These are phyloP conservation scores for Coffea eugenioides DNA, from an alignment of 257 asterid genomes.

Conservation along the genomic window DNA sequence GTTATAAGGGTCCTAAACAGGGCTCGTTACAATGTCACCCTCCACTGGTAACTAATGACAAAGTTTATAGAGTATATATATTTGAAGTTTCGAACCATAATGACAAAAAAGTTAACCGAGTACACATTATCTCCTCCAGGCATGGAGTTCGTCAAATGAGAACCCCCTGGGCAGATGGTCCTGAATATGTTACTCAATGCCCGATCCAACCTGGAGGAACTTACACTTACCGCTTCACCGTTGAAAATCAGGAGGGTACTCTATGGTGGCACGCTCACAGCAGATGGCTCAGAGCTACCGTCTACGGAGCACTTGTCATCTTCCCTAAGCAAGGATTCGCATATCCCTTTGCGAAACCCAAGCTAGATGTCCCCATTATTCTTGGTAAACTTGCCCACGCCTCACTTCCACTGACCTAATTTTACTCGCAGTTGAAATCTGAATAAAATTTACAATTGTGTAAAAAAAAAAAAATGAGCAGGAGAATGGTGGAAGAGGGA, in stretches of 20 bases:
- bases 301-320: slow-evolving; percentile 62
- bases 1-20: slow-evolving; percentile 53
- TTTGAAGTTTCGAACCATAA: no score
- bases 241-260: slow-evolving; percentile 68
- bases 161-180: slow-evolving; percentile 84
- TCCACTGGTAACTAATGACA: slow-evolving; percentile 51
- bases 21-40: slow-evolving; percentile 48
- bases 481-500: slow-evolving; percentile 89
- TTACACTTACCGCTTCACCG: slow-evolving; percentile 57
- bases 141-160: slow-evolving; percentile 70
- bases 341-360: slow-evolving; percentile 49
- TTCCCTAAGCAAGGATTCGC: slow-evolving; percentile 48
- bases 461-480: slow-evolving; percentile 14
- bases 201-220: slow-evolving; percentile 61
- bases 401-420: no score
- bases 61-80: no score
- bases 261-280: slow-evolving; percentile 90
- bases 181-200: slow-evolving; percentile 67
- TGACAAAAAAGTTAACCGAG: neutral
- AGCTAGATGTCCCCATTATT: slow-evolving; percentile 48
- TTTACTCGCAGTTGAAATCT: no score
- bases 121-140: slow-evolving; percentile 25
- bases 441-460: neutral
- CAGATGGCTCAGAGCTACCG: slow-evolving; percentile 68
- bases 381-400: slow-evolving; percentile 38